These are phyloP conservation scores for Chimonanthus salicifolius DNA, from an alignment of 164 flowering plant genomes.

Conservation along the genomic window DNA sequence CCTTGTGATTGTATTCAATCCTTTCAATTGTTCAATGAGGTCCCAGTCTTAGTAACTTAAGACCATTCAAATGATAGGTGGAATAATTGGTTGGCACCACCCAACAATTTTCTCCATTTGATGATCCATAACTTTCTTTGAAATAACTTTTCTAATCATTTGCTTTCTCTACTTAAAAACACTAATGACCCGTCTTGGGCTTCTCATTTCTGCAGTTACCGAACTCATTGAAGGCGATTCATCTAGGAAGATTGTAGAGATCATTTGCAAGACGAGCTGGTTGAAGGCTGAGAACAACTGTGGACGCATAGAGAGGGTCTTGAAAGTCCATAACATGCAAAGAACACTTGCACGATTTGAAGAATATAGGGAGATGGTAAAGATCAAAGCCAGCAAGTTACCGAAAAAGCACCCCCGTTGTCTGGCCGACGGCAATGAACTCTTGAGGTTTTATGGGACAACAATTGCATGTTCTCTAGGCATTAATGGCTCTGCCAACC, in stretches of 20 bases:
- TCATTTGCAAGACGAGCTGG: conserved; percentile 62
- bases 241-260: conserved; percentile 63
- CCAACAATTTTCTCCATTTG: not conserved
- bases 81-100: not conserved
- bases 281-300: conserved; percentile 47
- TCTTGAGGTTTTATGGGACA: conserved; percentile 63
- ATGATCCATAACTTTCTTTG: too few relatives aligned
- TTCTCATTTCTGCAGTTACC: conserved; percentile 34
- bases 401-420: conserved; percentile 73
- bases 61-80: not conserved
- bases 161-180: not conserved
- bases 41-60: too few relatives aligned
- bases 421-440: conserved; percentile 71
- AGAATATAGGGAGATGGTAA: conserved; percentile 62
- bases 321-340: conserved; percentile 74
- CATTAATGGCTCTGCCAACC: conserved; percentile 42
- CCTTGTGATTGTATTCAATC: not conserved
- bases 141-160: not conserved
- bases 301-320: conserved; percentile 49
- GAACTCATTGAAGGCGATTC: conserved; percentile 70
- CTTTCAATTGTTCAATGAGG: not conserved
- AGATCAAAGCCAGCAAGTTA: conserved; percentile 61
- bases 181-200: not conserved
- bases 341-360: conserved; percentile 59
- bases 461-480: conserved; percentile 54